Conservation (phyloP, 1,284 basidiomycete genomes). For the Leccinum pachyderme region DNA sequence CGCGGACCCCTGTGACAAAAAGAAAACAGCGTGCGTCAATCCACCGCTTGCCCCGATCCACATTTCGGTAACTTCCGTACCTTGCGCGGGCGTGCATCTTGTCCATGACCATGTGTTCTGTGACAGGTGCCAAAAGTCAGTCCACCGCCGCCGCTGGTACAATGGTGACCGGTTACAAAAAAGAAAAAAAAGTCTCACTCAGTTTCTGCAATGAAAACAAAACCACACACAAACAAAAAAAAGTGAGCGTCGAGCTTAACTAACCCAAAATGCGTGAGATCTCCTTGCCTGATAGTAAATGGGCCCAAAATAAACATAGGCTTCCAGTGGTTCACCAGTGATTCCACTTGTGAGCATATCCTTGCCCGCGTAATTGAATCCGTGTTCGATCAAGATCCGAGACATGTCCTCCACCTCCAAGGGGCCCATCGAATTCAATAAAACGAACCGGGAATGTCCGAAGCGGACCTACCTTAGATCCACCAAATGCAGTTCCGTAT, state of each 20-base stretch:
- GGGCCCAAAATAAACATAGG: constrained; percentile 97
- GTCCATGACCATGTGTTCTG: constrained; percentile 98
- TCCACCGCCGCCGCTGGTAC: constrained; percentile 17
- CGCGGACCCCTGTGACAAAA: constrained; percentile 74
- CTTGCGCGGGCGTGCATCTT: constrained; percentile 99
- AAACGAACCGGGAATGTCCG: constrained; percentile 2
- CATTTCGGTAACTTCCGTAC: constrained; percentile 40
- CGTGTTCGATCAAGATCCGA: constrained; percentile 89
- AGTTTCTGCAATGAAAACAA: constrained; percentile 57
- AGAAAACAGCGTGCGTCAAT: constrained; percentile 10
- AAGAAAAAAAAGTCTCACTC: constrained; percentile 47
- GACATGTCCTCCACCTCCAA: constrained; percentile 96
- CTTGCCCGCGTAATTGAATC: constrained; percentile 97
- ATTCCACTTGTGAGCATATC: constrained; percentile 98
- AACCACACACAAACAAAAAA: neutral
- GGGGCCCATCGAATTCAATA: constrained; percentile 10
- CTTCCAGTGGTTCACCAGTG: constrained; percentile 94
- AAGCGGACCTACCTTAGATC: constrained; percentile 70
- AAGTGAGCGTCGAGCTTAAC: constrained; percentile 11
- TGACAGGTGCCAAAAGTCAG: constrained; percentile 14
- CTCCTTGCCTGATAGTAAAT: constrained; percentile 90
- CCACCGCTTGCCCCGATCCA: neutral
- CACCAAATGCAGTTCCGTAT: constrained; percentile 96
- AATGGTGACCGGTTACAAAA: neutral
- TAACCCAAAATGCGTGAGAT: neutral